Evolutionary conservation across 805 yeast species (phyloP), one percentile per base, ranked within the genome.

Genomic region (Suhomyces sp.): DNA sequence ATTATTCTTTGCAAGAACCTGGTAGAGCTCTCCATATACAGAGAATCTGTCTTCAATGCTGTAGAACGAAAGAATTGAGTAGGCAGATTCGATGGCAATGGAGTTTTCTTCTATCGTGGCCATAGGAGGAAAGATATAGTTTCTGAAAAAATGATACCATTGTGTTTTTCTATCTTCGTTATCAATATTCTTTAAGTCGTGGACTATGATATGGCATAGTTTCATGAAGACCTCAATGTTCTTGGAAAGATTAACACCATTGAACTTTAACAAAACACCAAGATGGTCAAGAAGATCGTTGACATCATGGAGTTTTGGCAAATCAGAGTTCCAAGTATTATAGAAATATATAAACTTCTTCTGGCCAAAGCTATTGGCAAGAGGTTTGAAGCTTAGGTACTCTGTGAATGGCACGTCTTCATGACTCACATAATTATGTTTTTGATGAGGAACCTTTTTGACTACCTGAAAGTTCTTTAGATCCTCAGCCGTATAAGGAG

Each of bases 11-110:
- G 85, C 74, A 3, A 82, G 66, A 3, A 79, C 83, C 35, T 77
- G 79, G 49, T 80, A 76, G 64, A 90, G 78, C 59, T 91, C 97
- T 38, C 96, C 94, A 65, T 92, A 92, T 17, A 93, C 67, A 53
- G 86, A 83, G 67, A 81, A 92, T 47, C 97, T 77, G 52, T 77
- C 78, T 49, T 87, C 87, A 36, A 82, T 63, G 2, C 90, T 73
- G 61, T 78, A 90, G 33, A 66, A 59, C 7, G 74, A 65, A 54
- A 93, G 63, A 0, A 90, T 61, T 6, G 71, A 66, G 61, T 71
- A 90, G 0, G 89, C 80, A 55, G 82, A 86, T 55, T 83, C 82
- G 8, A 86, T 77, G 0, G 83, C 79, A 5, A 84, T 73, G 10
- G 89, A 80, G 59, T 86, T 85, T 15, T 79, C 79, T 12, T 74